Evolutionary conservation across 345 rosid genomes (phyloP).

Genomic region (Eucalyptus tenuipes): DNA sequence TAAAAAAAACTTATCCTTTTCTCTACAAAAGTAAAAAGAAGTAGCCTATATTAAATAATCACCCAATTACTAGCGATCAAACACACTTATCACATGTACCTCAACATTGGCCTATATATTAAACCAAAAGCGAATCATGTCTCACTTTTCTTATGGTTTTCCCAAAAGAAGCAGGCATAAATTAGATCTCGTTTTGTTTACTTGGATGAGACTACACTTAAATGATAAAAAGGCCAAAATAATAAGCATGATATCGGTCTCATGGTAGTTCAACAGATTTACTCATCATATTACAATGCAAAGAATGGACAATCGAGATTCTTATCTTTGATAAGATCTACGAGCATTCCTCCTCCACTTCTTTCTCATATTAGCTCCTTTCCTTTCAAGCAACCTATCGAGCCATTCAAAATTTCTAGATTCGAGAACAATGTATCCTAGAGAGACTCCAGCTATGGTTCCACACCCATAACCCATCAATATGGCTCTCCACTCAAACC

Average conservation of each 20-base stretch:
- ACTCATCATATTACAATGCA: background rate
- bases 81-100: fast-evolving
- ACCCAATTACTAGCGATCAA: fast-evolving
- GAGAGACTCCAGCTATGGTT: background rate
- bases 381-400: constrained; percentile 19
- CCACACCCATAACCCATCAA: constrained; percentile 4
- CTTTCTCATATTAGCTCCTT: constrained; percentile 34
- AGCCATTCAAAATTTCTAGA: background rate
- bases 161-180: fast-evolving
- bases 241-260: background rate
- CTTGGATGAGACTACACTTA: background rate
- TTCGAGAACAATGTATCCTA: background rate
- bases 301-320: background rate
- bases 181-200: background rate
- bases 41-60: no score
- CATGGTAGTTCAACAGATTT: fast-evolving
- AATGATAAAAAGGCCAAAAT: background rate
- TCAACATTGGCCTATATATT: fast-evolving
- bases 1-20: no score
- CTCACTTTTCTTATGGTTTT: no score
- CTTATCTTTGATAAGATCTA: background rate
- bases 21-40: no score
- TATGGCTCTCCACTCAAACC: background rate
- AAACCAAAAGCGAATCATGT: no score
- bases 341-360: background rate